A percentile compares a stretch with the other conserved stretches of the same genome.
Evolutionary conservation across 495 filamentous ascomycete species (phyloP).

Genomic region (Aspergillus nanangensis): DNA sequence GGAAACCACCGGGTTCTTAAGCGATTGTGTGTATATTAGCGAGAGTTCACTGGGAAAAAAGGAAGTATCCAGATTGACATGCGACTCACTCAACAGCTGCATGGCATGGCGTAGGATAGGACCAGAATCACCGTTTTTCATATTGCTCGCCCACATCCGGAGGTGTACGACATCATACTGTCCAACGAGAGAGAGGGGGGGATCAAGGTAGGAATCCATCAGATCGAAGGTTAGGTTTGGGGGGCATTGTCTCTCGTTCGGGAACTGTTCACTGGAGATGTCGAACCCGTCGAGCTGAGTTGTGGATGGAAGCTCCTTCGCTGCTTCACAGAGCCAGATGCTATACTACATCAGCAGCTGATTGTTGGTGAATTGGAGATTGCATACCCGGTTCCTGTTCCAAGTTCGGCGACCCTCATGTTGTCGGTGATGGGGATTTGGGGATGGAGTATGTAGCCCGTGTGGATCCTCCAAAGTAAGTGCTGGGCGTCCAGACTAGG

Average conservation of each 20-base stretch:
- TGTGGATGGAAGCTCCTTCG: conserved; percentile 15
- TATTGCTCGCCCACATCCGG: conserved; percentile 23
- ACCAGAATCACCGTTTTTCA: conserved; percentile 13
- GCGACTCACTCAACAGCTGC: conserved; percentile 17
- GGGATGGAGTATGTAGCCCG: conserved; percentile 22
- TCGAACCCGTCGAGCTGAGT: conserved; percentile 25
- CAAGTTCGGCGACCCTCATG: conserved; percentile 30
- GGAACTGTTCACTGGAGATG: conserved; percentile 24
- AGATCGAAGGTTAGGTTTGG: conserved; percentile 20
- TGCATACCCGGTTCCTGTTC: conserved; percentile 29
- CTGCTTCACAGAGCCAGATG: conserved; percentile 27
- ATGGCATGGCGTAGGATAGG: conserved; percentile 14
- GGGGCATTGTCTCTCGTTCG: conserved; percentile 19
- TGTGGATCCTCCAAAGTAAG: conserved; percentile 23
- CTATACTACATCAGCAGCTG: conserved; percentile 9
- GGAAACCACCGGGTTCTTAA: too few species aligned
- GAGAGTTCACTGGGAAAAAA: too few species aligned
- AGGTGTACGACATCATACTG: conserved; percentile 38
- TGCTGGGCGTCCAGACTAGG: conserved; percentile 24
- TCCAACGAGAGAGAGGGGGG: conserved; percentile 17
- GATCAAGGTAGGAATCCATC: conserved; percentile 19
- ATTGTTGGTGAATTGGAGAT: background rate
- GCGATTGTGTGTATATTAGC: too few species aligned
- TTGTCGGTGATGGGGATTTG: conserved; percentile 14
- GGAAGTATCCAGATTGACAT: too few species aligned